phyloP scores from a whole-genome alignment of 2,329 filamentous ascomycete genomes.

The Metarhizium robertsii region DNA sequence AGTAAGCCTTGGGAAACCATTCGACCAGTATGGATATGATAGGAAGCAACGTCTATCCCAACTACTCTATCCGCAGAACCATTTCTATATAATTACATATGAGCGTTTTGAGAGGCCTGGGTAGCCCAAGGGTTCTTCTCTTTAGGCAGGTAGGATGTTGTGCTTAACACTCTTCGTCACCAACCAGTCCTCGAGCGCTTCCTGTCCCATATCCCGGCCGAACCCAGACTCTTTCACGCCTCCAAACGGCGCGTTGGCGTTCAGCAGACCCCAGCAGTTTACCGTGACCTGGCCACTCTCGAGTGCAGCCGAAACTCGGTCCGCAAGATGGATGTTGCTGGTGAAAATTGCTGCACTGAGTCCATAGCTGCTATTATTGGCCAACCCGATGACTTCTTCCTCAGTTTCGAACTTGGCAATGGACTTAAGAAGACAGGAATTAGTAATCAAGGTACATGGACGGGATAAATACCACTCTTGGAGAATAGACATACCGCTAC shows the following conservation, averaged over 20 bases:
- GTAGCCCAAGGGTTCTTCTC: no score
- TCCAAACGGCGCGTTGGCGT: conserved; percentile 21
- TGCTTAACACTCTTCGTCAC: no score
- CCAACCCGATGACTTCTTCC: conserved; percentile 37
- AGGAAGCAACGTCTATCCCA: no score
- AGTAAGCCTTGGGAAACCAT: no score
- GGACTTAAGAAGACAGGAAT: no score
- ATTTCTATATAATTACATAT: no score
- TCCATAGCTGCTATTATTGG: conserved; percentile 37
- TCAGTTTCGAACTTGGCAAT: conserved; percentile 34
- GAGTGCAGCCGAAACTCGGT: conserved; percentile 37
- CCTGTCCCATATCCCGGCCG: conserved; percentile 21
- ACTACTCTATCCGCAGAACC: no score
- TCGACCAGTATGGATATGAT: no score
- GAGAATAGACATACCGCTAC: conserved; percentile 27
- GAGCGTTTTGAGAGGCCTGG: no score
- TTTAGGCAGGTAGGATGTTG: no score
- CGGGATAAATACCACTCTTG: no score
- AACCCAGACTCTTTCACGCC: conserved; percentile 25
- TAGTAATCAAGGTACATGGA: no score
- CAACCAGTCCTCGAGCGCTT: conserved; percentile 20
- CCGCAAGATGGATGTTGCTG: conserved; percentile 20
- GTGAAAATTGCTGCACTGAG: conserved; percentile 20
- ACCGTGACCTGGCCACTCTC: conserved; percentile 61
- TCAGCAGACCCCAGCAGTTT: conserved; percentile 28